phyloP scores from a whole-genome alignment of 352 stramenopile species.

The Albugo candida region DNA sequence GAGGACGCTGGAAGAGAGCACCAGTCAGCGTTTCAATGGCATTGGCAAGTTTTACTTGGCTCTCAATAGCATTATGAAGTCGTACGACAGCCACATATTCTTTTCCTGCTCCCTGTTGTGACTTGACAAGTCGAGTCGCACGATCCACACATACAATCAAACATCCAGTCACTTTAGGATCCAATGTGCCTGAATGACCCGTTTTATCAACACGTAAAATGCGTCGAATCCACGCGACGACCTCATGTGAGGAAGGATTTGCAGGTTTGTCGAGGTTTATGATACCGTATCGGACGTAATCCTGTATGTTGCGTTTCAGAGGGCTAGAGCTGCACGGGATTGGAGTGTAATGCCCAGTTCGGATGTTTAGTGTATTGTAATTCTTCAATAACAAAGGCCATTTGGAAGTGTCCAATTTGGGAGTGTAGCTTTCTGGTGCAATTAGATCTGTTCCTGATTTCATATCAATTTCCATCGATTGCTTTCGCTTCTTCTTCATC shows the following conservation, averaged over 20 bases:
- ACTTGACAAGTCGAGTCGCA: conserved; percentile 85
- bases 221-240: conserved; percentile 99
- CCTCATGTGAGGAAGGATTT: conserved; percentile 98
- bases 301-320: conserved; percentile 90
- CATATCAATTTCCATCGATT: conserved; percentile 18
- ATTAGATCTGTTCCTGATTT: conserved; percentile 45
- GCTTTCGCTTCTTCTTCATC: conserved; percentile 77
- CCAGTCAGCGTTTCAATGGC: conserved; percentile 98
- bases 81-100: conserved; percentile 98
- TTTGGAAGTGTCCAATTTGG: conserved; percentile 91
- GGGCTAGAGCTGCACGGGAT: conserved; percentile 93
- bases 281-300: conserved; percentile 98
- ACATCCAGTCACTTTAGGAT: conserved; percentile 99
- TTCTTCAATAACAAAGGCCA: conserved; percentile 99
- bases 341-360: conserved; percentile 98
- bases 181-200: conserved; percentile 96
- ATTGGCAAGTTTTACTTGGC: conserved; percentile 80
- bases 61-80: conserved; percentile 91
- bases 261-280: conserved; percentile 99
- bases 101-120: conserved; percentile 93
- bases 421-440: conserved; percentile 51
- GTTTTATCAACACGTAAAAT: conserved; percentile 99
- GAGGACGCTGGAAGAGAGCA: conserved; percentile 98
- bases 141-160: conserved; percentile 99
- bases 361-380: conserved; percentile 97